Evolutionary conservation across 2,329 filamentous ascomycete species (phyloP).

Genomic region (Ophioceras dolichostomum): DNA sequence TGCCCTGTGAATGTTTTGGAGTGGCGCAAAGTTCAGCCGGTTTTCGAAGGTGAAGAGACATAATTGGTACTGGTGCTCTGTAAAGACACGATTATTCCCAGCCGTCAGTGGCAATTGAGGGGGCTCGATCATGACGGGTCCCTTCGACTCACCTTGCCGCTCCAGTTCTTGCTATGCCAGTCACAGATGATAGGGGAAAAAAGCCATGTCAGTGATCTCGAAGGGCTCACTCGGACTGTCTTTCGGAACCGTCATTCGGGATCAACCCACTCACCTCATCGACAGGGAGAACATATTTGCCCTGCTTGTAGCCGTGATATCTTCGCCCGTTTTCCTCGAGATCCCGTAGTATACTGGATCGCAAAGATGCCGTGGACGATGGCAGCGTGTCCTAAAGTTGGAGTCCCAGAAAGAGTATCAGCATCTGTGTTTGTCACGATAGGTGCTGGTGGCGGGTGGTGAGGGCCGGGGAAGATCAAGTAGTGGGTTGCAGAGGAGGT

Average conservation of each 20-base stretch:
- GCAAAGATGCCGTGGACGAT: slow-evolving; percentile 18
- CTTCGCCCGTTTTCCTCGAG: slow-evolving; percentile 23
- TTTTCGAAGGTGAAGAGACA: slow-evolving; percentile 26
- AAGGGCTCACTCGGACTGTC: too few relatives aligned
- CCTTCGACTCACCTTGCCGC: slow-evolving; percentile 14
- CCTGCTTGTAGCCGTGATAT: slow-evolving; percentile 25
- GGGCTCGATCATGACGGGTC: too few relatives aligned
- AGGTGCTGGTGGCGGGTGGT: too few relatives aligned
- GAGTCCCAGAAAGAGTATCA: too few relatives aligned
- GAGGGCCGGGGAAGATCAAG: too few relatives aligned
- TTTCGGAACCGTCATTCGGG: too few relatives aligned
- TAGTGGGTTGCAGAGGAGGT: too few relatives aligned
- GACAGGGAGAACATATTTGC: slow-evolving; percentile 23
- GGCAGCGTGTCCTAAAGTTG: too few relatives aligned
- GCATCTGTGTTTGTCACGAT: too few relatives aligned
- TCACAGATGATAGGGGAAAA: too few relatives aligned
- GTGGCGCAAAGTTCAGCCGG: slow-evolving; percentile 22
- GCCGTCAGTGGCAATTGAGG: not conserved
- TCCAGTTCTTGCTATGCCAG: slow-evolving; percentile 20
- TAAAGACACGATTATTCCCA: too few relatives aligned
- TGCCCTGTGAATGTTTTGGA: slow-evolving; percentile 25
- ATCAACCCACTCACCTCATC: slow-evolving; percentile 16
- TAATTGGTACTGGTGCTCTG: slow-evolving; percentile 21
- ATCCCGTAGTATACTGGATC: slow-evolving; percentile 15
- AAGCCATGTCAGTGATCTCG: too few relatives aligned